Base-by-base conservation (phyloP, 2,329 filamentous ascomycete genomes). In the Colletotrichum siamense region DNA sequence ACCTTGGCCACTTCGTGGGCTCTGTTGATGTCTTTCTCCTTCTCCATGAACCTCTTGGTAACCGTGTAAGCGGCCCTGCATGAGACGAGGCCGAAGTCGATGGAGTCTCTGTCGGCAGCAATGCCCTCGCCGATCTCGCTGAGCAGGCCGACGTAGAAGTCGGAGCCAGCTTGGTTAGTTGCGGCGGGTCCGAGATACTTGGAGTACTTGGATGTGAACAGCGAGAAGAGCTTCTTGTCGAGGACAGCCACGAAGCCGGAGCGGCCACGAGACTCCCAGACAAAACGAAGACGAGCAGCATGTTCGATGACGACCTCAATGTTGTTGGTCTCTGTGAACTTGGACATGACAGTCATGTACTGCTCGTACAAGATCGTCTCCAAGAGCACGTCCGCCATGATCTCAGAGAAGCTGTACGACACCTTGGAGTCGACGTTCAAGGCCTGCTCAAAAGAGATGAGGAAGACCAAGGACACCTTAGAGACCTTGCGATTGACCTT, bases 361-460 rank as follows among this genome's bases (percentile, higher is more conserved):
- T 85, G 80, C 75, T 85, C 83, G 78, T 84, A 86, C 76, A 87
- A 79, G 16, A 83, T 77, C 55, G 84, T 84, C 81, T 88, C 84
- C 57, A 84, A 78, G 39, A 86, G 80, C 32, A 85, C 79, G 67
- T 76, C 69, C 85, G 85, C 80, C 79, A 86, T 84, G 64, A 88
- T 81, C 79, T 88, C 85, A 1, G 87, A 86, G 82, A 87, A 87
- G 4, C 64, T 73, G 57, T 83, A 85, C 26, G 83, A 71, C 4
- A 79, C 76, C 52, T 79, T 79, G 12, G 82, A 77, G 18, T 85
- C 82, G 15, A 82, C 80, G 24, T 82, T 81, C 5, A 88, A 81
- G 6, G 83, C 82, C 52, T 86, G 85, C 77, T 89, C 86, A 39
- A 89, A 86, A 1, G 84, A 82, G 5, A 87, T 86, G 1, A 89